phyloP scores from a whole-genome alignment of 2,329 filamentous ascomycete genomes.

The Raffaelea deltoideospora region DNA sequence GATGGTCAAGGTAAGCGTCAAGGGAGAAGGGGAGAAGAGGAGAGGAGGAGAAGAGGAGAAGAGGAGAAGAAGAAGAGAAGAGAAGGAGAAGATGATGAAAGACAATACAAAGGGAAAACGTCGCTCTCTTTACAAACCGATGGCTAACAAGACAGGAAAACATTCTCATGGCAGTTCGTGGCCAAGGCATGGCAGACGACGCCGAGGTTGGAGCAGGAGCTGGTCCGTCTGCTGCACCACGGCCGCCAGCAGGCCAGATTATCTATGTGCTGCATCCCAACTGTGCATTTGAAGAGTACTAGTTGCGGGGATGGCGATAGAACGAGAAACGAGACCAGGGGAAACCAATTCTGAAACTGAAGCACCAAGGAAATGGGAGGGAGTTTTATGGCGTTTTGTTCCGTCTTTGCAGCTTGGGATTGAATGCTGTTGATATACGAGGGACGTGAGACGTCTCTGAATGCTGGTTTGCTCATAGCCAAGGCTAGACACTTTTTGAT shows the following conservation, averaged over 20 bases:
- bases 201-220: conserved; percentile 22
- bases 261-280: conserved; percentile 92
- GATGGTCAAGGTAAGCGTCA: conserved; percentile 91
- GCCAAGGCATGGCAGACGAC: conserved; percentile 37
- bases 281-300: conserved; percentile 60
- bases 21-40: background rate
- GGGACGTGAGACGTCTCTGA: too few species aligned
- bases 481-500: too few species aligned
- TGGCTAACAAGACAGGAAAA: conserved; percentile 47
- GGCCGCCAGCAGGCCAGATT: conserved; percentile 27
- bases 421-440: too few species aligned
- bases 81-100: background rate
- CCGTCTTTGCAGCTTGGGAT: too few species aligned
- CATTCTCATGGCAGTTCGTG: conserved; percentile 68
- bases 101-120: background rate
- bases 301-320: too few species aligned
- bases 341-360: too few species aligned
- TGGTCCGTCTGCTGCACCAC: conserved; percentile 10
- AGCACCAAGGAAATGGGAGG: too few species aligned
- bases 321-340: too few species aligned
- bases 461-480: too few species aligned
- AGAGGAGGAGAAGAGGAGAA: background rate
- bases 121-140: too few species aligned
- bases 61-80: too few species aligned
- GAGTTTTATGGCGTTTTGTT: too few species aligned